Conservation (phyloP, 2,329 filamentous ascomycete genomes). For the Nothomitra cinnamomea region DNA sequence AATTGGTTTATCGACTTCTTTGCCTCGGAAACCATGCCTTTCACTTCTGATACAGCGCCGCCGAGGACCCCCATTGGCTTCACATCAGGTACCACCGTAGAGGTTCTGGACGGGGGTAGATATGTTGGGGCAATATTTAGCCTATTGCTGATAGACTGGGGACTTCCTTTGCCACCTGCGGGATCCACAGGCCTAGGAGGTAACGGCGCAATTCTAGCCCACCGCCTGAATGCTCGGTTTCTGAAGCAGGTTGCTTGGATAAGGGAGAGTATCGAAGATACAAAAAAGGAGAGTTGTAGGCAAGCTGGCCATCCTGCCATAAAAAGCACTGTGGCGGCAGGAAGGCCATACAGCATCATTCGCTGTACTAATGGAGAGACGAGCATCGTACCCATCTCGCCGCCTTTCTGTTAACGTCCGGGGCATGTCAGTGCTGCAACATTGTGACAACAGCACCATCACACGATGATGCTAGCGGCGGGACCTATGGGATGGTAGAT, state of each 20-base stretch:
- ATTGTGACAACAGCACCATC: not conserved
- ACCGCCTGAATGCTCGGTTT: conserved; percentile 19
- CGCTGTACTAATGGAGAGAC: conserved; percentile 20
- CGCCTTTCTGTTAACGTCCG: conserved; percentile 14
- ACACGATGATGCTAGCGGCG: not conserved
- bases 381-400: conserved; percentile 27
- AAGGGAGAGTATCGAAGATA: conserved; percentile 24
- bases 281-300: conserved; percentile 46
- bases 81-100: not conserved
- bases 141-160: not conserved
- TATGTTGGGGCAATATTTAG: conserved; percentile 1
- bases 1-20: conserved; percentile 14
- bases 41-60: conserved; percentile 5
- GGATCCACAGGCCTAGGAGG: not conserved
- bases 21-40: conserved; percentile 5
- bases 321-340: conserved; percentile 34
- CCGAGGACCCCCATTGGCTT: conserved; percentile 6
- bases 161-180: not conserved
- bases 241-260: conserved; percentile 23
- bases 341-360: conserved; percentile 31
- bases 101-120: not conserved
- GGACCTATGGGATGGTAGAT: not conserved
- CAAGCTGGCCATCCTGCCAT: conserved; percentile 37
- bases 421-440: not conserved
- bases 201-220: conserved; percentile 21